phyloP scores from a whole-genome alignment of 1,139 yeast species.

The Zhuliangozyma parablackwelliae region DNA sequence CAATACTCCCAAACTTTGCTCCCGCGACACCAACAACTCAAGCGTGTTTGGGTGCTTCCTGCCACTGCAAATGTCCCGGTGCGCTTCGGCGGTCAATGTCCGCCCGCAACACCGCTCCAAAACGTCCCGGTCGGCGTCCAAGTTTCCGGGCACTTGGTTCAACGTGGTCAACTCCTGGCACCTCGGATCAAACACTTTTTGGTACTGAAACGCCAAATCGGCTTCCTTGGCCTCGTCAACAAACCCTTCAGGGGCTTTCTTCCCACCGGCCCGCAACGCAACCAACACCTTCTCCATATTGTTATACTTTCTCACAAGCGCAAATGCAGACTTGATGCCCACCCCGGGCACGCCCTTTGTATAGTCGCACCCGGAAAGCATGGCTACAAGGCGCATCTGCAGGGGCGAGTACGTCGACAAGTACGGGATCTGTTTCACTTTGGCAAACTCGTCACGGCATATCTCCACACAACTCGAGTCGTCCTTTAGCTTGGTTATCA shows the following conservation, averaged over 20 bases:
- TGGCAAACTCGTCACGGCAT: constrained; percentile 46
- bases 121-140: constrained; percentile 26
- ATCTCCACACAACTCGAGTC: constrained; percentile 74
- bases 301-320: constrained; percentile 48
- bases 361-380: constrained; percentile 93
- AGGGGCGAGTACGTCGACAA: constrained; percentile 45
- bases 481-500: constrained; percentile 80
- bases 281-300: constrained; percentile 53
- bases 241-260: constrained; percentile 56
- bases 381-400: constrained; percentile 74
- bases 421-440: constrained; percentile 43
- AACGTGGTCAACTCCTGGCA: constrained; percentile 48
- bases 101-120: constrained; percentile 64
- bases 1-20: constrained; percentile 25
- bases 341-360: constrained; percentile 80
- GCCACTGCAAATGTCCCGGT: constrained; percentile 59
- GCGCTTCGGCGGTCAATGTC: constrained; percentile 43
- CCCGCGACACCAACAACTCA: constrained; percentile 42
- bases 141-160: constrained; percentile 48
- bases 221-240: constrained; percentile 62
- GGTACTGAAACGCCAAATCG: constrained; percentile 75
- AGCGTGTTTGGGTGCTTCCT: constrained; percentile 63
- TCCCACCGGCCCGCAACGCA: constrained; percentile 62
- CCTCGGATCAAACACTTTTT: constrained; percentile 76
- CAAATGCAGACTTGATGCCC: constrained; percentile 77